Evolutionary conservation across 331 rosid genomes (phyloP).

Genomic region (Acacia pycnantha): DNA sequence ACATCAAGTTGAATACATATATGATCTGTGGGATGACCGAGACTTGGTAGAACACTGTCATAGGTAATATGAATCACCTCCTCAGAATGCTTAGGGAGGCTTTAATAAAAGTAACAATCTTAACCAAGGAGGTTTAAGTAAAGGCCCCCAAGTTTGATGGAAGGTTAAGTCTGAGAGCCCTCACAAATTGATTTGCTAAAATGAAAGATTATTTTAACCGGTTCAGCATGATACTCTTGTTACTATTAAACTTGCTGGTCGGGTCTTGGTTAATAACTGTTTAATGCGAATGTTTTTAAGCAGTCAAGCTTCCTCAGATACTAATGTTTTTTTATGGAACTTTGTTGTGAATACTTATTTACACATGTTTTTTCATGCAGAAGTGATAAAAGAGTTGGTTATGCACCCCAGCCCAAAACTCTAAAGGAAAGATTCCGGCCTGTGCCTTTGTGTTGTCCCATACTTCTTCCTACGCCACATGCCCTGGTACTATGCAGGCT

Average conservation of each 20-base stretch:
- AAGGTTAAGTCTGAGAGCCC: background rate
- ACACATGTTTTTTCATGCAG: conserved; percentile 51
- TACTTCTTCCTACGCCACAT: conserved; percentile 90
- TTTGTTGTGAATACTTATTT: background rate
- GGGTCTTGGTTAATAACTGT: background rate
- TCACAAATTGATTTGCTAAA: background rate
- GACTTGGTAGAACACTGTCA: too few species aligned
- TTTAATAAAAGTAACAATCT: background rate
- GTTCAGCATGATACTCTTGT: background rate
- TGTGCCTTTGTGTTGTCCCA: conserved; percentile 90
- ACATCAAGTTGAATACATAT: too few species aligned
- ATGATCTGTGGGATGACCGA: too few species aligned
- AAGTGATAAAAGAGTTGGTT: conserved; percentile 53
- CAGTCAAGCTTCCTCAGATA: background rate
- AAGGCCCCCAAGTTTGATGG: background rate
- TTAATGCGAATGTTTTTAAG: background rate
- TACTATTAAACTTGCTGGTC: background rate
- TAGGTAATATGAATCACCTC: too few species aligned
- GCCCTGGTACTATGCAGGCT: conserved; percentile 70
- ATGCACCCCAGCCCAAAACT: conserved; percentile 46
- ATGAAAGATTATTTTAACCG: background rate
- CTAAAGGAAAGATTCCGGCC: conserved; percentile 84
- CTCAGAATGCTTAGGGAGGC: background rate
- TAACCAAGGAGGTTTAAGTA: background rate
- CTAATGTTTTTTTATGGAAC: background rate